These are phyloP conservation scores for Ogataea ramenticola DNA, from an alignment of 805 yeast genomes.

Conservation along the genomic window DNA sequence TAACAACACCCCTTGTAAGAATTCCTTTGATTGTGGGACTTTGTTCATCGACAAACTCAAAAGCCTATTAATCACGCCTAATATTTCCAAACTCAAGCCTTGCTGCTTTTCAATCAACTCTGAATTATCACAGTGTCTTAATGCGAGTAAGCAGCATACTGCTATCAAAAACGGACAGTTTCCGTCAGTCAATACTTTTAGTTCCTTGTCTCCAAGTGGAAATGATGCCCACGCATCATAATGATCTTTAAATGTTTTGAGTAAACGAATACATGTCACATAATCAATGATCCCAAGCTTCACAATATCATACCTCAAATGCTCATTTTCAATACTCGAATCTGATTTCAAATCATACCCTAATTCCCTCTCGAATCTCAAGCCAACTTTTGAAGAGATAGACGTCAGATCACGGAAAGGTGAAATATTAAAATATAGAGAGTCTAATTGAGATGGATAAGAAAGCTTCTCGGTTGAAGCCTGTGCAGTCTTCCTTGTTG, in stretches of 20 bases:
- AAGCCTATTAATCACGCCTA: slow-evolving; percentile 40
- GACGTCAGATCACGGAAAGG: slow-evolving; percentile 18
- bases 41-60: slow-evolving; percentile 34
- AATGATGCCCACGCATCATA: slow-evolving; percentile 69
- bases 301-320: slow-evolving; percentile 13
- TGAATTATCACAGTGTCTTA: slow-evolving; percentile 32
- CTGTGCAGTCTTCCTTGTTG: neutral
- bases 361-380: slow-evolving; percentile 21
- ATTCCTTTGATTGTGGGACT: slow-evolving; percentile 39
- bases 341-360: slow-evolving; percentile 13
- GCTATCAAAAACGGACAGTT: slow-evolving; percentile 55
- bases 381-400: slow-evolving; percentile 10
- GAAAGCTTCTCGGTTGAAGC: neutral
- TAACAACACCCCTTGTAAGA: slow-evolving; percentile 56
- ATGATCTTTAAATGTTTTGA: slow-evolving; percentile 45
- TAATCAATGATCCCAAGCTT: slow-evolving; percentile 37
- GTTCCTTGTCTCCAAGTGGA: slow-evolving; percentile 28
- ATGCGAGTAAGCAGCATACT: slow-evolving; percentile 51
- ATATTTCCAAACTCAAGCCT: slow-evolving; percentile 18
- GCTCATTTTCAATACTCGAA: slow-evolving; percentile 1
- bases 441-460: slow-evolving; percentile 2
- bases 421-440: slow-evolving; percentile 13
- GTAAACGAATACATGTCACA: slow-evolving; percentile 36
- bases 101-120: neutral
- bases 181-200: neutral